Evolutionary conservation across 345 rosid genomes (phyloP), one percentile per base, ranked within the genome.

Genomic region (Acer yangbiense): DNA sequence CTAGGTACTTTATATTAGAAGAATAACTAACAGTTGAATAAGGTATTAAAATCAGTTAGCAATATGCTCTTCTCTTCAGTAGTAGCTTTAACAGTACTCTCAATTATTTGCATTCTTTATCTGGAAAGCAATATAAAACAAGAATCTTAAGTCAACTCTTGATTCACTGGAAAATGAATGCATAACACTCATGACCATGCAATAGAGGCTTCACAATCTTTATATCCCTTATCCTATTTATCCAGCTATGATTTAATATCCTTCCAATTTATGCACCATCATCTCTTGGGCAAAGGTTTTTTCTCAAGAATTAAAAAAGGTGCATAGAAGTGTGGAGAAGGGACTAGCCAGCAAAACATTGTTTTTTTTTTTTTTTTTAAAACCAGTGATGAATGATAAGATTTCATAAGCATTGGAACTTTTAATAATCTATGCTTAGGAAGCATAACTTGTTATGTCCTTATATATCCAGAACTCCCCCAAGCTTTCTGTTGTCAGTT

Each of bases 61-160:
- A 20, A 11, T 16, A 17, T 16, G 58, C 7, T 52, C n/a, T 52
- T 1, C 57, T 14, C 57, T 58, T 18, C 21, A 58, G 63, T 0
- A 54, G 61, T 18, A 9, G 74, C 46, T 9, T 9, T 71, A 58
- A 52, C 14, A 57, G 65, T 39, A 23, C 60, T 58, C 65, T 9
- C 46, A 58, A 20, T 14, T 4, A 72, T n/a, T 6, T n/a, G 41
- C 55, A 39, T 27, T 69, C 39, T 48, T 35, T 9, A 25, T 50
- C 73, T 14, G 73, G 44, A 50, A 27, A 32, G 57, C 58, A 70
- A 70, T 48, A 18, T 27, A 71, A 29, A 32, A 4, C 44, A 71
- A 71, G 44, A 54, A 55, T 71, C 17, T 50, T 21, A 52, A 1
- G 35, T 20, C 27, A 27, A 29, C 17, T n/a, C 69, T 8, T 18